A percentile compares a stretch with the other conserved stretches of the same genome.
phyloP scores from a whole-genome alignment of 768 basidiomycete genomes.

The Boletus rex-veris region DNA sequence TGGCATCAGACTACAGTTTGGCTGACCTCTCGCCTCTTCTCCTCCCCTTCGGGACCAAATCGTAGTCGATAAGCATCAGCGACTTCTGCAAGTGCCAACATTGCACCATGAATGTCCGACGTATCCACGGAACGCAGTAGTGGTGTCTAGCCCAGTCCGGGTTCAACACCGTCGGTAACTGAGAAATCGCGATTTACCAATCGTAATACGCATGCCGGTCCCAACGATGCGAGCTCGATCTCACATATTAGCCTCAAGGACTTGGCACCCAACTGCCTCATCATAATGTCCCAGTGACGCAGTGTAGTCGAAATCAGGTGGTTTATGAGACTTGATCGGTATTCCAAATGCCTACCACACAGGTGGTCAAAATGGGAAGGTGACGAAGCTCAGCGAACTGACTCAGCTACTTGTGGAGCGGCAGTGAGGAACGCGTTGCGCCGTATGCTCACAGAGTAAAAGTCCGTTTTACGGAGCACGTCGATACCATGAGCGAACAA shows the following conservation, averaged over 20 bases:
- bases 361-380: slow-evolving; percentile 7
- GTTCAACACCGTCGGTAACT: slow-evolving; percentile 12
- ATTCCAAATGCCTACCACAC: slow-evolving; percentile 65
- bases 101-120: slow-evolving; percentile 74
- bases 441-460: slow-evolving; percentile 86
- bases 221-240: slow-evolving; percentile 52
- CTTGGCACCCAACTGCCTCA: slow-evolving; percentile 75
- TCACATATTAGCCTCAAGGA: slow-evolving; percentile 69
- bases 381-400: slow-evolving; percentile 31
- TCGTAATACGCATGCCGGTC: slow-evolving; percentile 45
- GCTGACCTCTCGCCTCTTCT: slow-evolving; percentile 44
- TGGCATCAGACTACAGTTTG: not conserved
- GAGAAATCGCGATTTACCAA: slow-evolving; percentile 45
- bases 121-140: slow-evolving; percentile 63
- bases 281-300: slow-evolving; percentile 84
- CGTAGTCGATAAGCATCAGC: slow-evolving; percentile 50
- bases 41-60: slow-evolving; percentile 33
- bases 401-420: slow-evolving; percentile 86
- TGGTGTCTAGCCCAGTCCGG: slow-evolving; percentile 38
- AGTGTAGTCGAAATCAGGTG: slow-evolving; percentile 73
- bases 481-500: slow-evolving; percentile 94
- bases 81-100: slow-evolving; percentile 73
- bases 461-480: slow-evolving; percentile 88
- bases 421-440: slow-evolving; percentile 82
- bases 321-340: slow-evolving; percentile 62